phyloP scores from a whole-genome alignment of 805 yeast species.

The Candida chauliodis region DNA sequence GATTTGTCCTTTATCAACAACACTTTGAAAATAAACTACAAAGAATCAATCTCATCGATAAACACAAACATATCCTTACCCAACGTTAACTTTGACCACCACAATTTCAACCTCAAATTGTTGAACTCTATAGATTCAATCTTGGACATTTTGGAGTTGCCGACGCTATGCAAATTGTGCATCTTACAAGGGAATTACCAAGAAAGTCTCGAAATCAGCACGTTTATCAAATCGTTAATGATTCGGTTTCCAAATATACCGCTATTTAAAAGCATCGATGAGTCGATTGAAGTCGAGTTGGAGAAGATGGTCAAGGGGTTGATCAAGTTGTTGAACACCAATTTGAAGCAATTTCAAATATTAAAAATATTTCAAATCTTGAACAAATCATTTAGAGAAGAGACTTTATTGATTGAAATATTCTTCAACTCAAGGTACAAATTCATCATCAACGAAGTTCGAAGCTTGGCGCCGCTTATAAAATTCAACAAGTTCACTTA shows the following conservation, averaged over 20 bases:
- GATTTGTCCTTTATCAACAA: constrained; percentile 30
- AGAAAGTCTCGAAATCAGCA: constrained; percentile 81
- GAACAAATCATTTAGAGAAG: constrained; percentile 43
- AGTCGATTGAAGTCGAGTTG: constrained; percentile 52
- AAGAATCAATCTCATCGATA: not conserved
- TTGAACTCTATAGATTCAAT: constrained; percentile 51
- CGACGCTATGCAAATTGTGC: constrained; percentile 79
- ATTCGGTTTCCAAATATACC: constrained; percentile 64
- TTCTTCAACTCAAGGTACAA: constrained; percentile 65
- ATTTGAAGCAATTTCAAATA: constrained; percentile 72
- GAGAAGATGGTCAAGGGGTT: constrained; percentile 68
- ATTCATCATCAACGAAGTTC: constrained; percentile 61
- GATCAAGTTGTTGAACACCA: constrained; percentile 65
- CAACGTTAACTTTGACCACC: not conserved
- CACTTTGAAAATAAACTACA: constrained; percentile 14
- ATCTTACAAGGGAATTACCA: constrained; percentile 83
- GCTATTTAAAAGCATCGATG: constrained; percentile 48
- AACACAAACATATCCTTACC: not conserved
- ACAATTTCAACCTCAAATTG: not conserved
- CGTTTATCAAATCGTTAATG: constrained; percentile 64
- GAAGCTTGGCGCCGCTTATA: constrained; percentile 53
- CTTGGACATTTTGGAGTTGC: constrained; percentile 77
- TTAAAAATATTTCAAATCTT: constrained; percentile 77
- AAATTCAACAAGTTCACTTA: constrained; percentile 54
- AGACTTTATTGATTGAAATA: constrained; percentile 44